Percentiles rank a stretch among this genome's conserved stretches.
These are phyloP conservation scores for Castanea mollissima DNA, from an alignment of 306 rosid genomes.

Conservation along the genomic window DNA sequence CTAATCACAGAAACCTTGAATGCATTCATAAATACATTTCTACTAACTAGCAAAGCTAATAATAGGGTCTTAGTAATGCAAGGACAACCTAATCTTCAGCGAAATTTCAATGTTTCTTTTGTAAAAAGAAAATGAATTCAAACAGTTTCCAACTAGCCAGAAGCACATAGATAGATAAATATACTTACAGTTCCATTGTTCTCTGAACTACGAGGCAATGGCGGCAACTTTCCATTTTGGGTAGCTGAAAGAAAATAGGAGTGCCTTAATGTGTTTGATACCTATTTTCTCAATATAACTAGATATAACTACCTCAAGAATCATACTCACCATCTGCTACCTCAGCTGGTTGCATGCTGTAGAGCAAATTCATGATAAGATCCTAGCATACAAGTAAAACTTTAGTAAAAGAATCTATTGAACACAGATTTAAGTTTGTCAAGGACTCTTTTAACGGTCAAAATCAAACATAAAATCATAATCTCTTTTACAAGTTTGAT, in stretches of 20 bases:
- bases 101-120: background rate
- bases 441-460: constrained; percentile 7
- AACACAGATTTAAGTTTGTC: constrained; percentile 6
- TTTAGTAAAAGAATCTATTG: constrained; percentile 21
- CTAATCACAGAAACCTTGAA: background rate
- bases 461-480: constrained; percentile 14
- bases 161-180: constrained; percentile 1
- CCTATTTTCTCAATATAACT: constrained; percentile 12
- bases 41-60: background rate
- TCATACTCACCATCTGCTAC: constrained; percentile 69
- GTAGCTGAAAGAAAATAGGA: constrained; percentile 52
- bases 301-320: constrained; percentile 3
- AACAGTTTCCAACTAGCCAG: background rate
- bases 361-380: constrained; percentile 70
- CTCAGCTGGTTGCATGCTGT: constrained; percentile 72
- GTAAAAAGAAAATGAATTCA: background rate
- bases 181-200: constrained; percentile 81
- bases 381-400: constrained; percentile 58
- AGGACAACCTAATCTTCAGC: background rate
- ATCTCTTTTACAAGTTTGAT: constrained; percentile 12
- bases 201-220: constrained; percentile 74
- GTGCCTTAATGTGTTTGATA: constrained; percentile 16
- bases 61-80: background rate
- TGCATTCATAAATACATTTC: background rate
- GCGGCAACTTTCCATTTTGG: constrained; percentile 89